Conservation (phyloP, 2,329 filamentous ascomycete genomes). For the Stachybotrys echinatus region DNA sequence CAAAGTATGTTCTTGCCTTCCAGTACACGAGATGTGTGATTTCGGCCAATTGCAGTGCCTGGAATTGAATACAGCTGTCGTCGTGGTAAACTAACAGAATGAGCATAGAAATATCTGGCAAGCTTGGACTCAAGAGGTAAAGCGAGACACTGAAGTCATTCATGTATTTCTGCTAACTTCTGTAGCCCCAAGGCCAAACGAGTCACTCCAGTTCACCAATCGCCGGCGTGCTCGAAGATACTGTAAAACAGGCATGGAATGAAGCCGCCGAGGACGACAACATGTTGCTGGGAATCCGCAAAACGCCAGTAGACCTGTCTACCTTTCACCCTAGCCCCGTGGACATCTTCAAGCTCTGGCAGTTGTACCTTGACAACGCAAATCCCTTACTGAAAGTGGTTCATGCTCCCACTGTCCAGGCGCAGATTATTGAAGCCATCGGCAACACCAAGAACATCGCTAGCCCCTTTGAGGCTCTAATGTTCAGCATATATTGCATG, state of each 20-base stretch:
- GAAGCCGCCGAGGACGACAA: slow-evolving; percentile 36
- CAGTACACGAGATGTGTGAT: too few species aligned
- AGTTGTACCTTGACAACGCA: slow-evolving; percentile 53
- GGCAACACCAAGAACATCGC: slow-evolving; percentile 33
- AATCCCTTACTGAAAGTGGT: slow-evolving; percentile 54
- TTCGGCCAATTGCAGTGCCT: too few species aligned
- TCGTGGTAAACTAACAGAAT: not conserved
- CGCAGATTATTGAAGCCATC: slow-evolving; percentile 43
- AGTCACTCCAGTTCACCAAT: not conserved
- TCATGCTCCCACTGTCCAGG: slow-evolving; percentile 49
- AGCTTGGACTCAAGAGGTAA: slow-evolving; percentile 37
- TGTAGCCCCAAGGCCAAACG: slow-evolving; percentile 6
- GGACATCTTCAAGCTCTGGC: slow-evolving; percentile 48
- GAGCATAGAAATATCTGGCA: slow-evolving; percentile 38
- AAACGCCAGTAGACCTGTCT: slow-evolving; percentile 35
- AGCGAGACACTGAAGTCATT: not conserved
- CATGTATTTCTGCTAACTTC: not conserved
- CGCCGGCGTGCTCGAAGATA: slow-evolving; percentile 6
- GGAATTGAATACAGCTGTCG: too few species aligned
- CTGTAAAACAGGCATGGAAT: slow-evolving; percentile 41
- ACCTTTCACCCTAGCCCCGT: slow-evolving; percentile 42
- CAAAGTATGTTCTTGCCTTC: slow-evolving; percentile 7
- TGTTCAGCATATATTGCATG: slow-evolving; percentile 48
- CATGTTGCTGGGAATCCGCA: slow-evolving; percentile 46
- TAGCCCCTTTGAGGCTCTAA: slow-evolving; percentile 43